A percentile compares a stretch with the other conserved stretches of the same genome.
Conservation (phyloP, 257 asterid genomes). For the Solanum virginianum region DNA sequence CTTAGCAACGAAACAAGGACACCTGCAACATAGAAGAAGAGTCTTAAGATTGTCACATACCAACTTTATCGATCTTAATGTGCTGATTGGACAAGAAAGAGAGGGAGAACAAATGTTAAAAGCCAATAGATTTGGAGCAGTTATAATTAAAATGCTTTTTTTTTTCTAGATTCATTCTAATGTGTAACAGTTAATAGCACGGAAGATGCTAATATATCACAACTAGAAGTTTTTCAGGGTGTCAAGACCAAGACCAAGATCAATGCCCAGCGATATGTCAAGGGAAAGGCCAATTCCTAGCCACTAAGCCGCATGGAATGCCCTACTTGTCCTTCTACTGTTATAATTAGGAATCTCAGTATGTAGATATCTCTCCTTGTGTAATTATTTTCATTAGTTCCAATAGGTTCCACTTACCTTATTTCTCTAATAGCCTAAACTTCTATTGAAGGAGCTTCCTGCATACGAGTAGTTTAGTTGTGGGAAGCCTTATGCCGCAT, state of each 20-base stretch:
- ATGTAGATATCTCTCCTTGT: neutral
- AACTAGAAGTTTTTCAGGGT: neutral
- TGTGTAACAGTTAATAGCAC: neutral
- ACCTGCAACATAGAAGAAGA: conserved; percentile 30
- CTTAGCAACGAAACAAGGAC: conserved; percentile 74
- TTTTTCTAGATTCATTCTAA: neutral
- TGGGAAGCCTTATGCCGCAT: neutral
- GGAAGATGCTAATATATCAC: neutral
- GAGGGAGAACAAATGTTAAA: neutral
- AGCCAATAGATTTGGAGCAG: neutral
- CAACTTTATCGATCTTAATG: neutral
- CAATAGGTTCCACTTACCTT: neutral
- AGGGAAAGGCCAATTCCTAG: neutral
- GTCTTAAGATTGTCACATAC: neutral
- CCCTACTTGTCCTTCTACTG: neutral
- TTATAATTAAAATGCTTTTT: neutral
- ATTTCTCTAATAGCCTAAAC: neutral
- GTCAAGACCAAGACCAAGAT: neutral
- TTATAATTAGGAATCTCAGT: neutral
- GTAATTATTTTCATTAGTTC: neutral
- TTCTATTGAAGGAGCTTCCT: neutral
- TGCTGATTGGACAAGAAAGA: neutral
- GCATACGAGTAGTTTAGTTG: neutral
- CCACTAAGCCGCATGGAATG: neutral
- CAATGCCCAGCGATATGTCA: neutral